A percentile compares a stretch with the other conserved stretches of the same genome.
Conservation (phyloP, 192 early-diverging fungal genomes). For the Cladochytrium replicatum region DNA sequence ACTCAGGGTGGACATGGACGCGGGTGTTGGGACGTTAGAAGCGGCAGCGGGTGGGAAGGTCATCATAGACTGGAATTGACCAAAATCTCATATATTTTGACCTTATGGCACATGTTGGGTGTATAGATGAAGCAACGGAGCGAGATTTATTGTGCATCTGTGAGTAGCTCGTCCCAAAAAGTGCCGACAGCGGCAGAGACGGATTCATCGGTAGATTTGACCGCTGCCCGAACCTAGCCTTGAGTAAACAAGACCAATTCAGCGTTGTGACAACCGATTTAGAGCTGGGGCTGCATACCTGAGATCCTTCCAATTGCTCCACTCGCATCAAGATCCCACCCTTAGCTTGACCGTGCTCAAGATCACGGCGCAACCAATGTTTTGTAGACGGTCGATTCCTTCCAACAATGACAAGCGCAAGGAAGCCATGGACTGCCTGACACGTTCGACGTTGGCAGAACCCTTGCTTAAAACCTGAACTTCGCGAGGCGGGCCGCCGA, state of each 20-base stretch:
- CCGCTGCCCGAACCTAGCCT: constrained; percentile 72
- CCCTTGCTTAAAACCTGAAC: constrained; percentile 60
- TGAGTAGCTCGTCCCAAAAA: no score
- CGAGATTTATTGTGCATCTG: no score
- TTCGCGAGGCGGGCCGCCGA: constrained; percentile 81
- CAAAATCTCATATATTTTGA: no score
- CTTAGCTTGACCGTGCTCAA: constrained; percentile 57
- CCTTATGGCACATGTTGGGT: no score
- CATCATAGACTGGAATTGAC: no score
- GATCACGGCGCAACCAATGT: constrained; percentile 83
- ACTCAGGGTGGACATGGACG: no score
- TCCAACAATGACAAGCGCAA: constrained; percentile 67
- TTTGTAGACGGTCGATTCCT: constrained; percentile 82
- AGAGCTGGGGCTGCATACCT: background rate
- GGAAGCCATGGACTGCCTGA: constrained; percentile 47
- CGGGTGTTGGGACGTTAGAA: no score
- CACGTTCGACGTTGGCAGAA: constrained; percentile 26
- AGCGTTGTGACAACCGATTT: constrained; percentile 1
- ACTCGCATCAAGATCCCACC: constrained; percentile 87
- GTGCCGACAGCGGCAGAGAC: constrained; percentile 44
- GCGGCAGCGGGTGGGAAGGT: no score
- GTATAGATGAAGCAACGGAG: no score
- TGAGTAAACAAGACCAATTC: no score
- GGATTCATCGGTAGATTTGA: constrained; percentile 75
- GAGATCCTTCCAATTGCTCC: constrained; percentile 54